Evolutionary conservation across 2,329 filamentous ascomycete species (phyloP), one percentile per base, ranked within the genome.

Genomic region (Stagonosporopsis cucurbitacearum): DNA sequence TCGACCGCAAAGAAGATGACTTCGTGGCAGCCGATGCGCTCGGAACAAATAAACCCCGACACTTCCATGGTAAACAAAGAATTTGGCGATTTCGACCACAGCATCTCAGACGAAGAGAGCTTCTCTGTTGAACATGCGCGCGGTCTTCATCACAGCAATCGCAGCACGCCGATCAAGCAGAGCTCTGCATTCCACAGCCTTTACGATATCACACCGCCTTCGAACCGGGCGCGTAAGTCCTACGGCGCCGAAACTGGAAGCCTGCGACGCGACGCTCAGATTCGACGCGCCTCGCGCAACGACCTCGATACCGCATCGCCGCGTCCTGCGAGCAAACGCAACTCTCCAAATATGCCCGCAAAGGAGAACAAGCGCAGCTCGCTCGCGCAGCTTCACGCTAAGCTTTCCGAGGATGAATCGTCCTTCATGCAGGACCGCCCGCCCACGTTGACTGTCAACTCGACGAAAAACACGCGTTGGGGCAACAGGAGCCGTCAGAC

Each of bases 101-200:
- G 75, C 51, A 51, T 69, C 11, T 71, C 72, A 4, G 74, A 77
- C 12, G 77, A 82, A 36, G 78, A 80, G 45, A 79, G 77, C 47
- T 75, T 81, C 56, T 86, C 84, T 2, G 78, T 88, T 52, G 85
- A 88, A 65, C 69, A 85, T 28, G 84, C 82, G 41, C 79, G 86
- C 50, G 85, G 81, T 28, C 69, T 75, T 20, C 77, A 77, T 57
- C 70, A 74, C 35, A 76, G 71, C 62, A 70, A 71, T 46, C 69
- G 69, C 36, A 69, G 65, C 57, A 76, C 69, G 20, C 77, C 68
- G 12, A 35, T 52, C 62, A 78, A 78, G 71, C 67, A 84, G 58
- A 79, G 83, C 63, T 84, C 82, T 25, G 78, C 79, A 5, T 80
- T 85, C 64, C 75, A 81, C 64, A 79, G 77, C 63, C 73, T 79